These are phyloP conservation scores for Acanthamoeba lenticulata DNA, from an alignment of 208 protist species.

Conservation along the genomic window DNA sequence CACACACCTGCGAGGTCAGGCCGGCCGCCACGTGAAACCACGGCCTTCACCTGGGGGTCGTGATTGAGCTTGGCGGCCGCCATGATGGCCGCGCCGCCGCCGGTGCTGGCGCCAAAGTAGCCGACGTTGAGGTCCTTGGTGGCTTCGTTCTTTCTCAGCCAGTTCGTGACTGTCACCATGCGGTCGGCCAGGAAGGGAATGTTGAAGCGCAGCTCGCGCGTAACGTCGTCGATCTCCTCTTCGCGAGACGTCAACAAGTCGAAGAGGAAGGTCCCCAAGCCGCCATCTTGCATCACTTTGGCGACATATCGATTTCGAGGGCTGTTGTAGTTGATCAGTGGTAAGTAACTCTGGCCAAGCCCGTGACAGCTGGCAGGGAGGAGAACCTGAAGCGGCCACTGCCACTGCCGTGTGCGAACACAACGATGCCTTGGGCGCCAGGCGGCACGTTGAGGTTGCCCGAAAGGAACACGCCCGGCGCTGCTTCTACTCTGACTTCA, in stretches of 20 bases:
- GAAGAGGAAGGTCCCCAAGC: conserved; percentile 60
- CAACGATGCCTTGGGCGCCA: conserved; percentile 29
- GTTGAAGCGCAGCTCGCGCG: conserved; percentile 64
- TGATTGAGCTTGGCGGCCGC: conserved; percentile 37
- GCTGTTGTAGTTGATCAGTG: background rate
- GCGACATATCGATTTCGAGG: conserved; percentile 62
- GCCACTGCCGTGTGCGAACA: conserved; percentile 69
- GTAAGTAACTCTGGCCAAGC: background rate
- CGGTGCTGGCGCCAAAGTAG: conserved; percentile 68
- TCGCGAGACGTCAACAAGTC: conserved; percentile 62
- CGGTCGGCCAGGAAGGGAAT: conserved; percentile 61
- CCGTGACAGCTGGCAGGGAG: background rate
- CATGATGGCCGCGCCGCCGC: conserved; percentile 42
- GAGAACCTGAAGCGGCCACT: conserved; percentile 43
- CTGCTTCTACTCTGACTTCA: background rate
- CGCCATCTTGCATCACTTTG: background rate
- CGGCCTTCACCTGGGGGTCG: conserved; percentile 37
- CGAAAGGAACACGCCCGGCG: background rate
- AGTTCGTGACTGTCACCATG: conserved; percentile 17
- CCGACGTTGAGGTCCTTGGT: conserved; percentile 41
- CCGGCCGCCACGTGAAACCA: conserved; percentile 57
- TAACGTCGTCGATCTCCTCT: conserved; percentile 63
- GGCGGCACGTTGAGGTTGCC: conserved; percentile 51
- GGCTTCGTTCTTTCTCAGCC: background rate
- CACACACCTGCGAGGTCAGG: conserved; percentile 37